Evolutionary conservation across 805 yeast species (phyloP), one percentile per base, ranked within the genome.

Genomic region (Saturnispora galanensis): DNA sequence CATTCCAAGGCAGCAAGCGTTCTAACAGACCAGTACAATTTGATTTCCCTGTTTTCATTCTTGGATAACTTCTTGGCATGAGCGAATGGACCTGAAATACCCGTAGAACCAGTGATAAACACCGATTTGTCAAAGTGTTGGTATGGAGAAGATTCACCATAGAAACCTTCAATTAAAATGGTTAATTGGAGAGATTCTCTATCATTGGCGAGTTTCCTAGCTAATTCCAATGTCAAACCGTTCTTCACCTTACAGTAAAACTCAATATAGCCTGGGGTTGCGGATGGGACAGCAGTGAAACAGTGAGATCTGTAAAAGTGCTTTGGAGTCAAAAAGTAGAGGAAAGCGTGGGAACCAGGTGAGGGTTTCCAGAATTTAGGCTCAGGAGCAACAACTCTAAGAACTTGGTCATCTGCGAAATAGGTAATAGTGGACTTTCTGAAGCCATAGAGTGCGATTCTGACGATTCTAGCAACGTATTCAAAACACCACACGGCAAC

Each of bases 101-200:
- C 93, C 44, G 77, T 77, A 29, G 93, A 90, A 39, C 87, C 89
- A 7, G 89, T 82, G 18, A 83, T 49, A 37, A 80, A 69, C 6
- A 81, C 67, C 5, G 79, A 72, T 46, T 73, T 70, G 40, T 76
- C 73, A 52, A 71, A 81, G 37, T 66, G 62, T 21, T 65, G 67
- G 21, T 77, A 67, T 3, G 81, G 73, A 4, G 72, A 59, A 11
- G 72, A 55, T 39, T 70, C 67, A 3, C 90, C 89, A 56, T 84
- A 84, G 6, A 89, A 89, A 1, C 93, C 93, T 56, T 84, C 94
- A 7, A 77, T 55, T 3, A 65, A 53, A 12, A 69, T 61, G 30
- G 62, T 64, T 39, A 73, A 57, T 26, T 60, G 49, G 16, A 35
- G 12, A 34, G 39, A 18, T 16, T 38, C 31, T 11, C 41, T 44